Conservation (phyloP, 2,329 filamentous ascomycete species). For the Xylaria sp. region DNA sequence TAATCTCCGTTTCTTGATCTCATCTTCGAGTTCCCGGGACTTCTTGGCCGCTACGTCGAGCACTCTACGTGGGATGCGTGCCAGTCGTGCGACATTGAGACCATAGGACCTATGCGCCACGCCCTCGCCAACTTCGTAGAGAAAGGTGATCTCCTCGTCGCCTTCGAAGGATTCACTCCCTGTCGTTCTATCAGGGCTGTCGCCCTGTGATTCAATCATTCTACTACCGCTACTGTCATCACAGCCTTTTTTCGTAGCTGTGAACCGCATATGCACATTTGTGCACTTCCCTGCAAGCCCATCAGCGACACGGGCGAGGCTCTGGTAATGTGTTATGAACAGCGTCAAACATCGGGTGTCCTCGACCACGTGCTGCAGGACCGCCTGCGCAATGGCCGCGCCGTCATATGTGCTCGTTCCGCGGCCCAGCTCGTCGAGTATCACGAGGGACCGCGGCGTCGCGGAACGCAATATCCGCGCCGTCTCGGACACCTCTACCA, state of each 20-base stretch:
- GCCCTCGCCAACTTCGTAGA: slow-evolving; percentile 92
- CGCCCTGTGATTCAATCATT: slow-evolving; percentile 32
- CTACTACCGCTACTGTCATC: background rate
- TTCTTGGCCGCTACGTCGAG: slow-evolving; percentile 83
- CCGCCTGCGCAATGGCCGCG: slow-evolving; percentile 92
- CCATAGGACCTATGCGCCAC: slow-evolving; percentile 95
- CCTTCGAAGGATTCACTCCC: slow-evolving; percentile 52
- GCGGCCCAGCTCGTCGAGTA: slow-evolving; percentile 92
- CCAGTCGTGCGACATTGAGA: slow-evolving; percentile 88
- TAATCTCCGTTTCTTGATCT: slow-evolving; percentile 72
- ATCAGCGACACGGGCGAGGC: slow-evolving; percentile 75
- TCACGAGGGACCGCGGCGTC: slow-evolving; percentile 83
- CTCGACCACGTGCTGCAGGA: slow-evolving; percentile 83
- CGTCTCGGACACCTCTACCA: slow-evolving; percentile 96
- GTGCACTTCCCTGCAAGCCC: slow-evolving; percentile 73
- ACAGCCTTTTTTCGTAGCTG: slow-evolving; percentile 49
- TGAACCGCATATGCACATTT: slow-evolving; percentile 96
- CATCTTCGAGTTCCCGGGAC: slow-evolving; percentile 81
- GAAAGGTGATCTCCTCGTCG: slow-evolving; percentile 86
- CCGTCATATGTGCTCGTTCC: slow-evolving; percentile 96
- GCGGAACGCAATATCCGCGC: slow-evolving; percentile 90
- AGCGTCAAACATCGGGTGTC: slow-evolving; percentile 81
- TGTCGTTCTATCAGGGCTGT: slow-evolving; percentile 43
- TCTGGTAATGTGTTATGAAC: slow-evolving; percentile 98
- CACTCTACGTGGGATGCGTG: slow-evolving; percentile 79